Evolutionary conservation across 2,329 filamentous ascomycete genomes (phyloP).

Genomic region (Proliferodiscus dingleyae): DNA sequence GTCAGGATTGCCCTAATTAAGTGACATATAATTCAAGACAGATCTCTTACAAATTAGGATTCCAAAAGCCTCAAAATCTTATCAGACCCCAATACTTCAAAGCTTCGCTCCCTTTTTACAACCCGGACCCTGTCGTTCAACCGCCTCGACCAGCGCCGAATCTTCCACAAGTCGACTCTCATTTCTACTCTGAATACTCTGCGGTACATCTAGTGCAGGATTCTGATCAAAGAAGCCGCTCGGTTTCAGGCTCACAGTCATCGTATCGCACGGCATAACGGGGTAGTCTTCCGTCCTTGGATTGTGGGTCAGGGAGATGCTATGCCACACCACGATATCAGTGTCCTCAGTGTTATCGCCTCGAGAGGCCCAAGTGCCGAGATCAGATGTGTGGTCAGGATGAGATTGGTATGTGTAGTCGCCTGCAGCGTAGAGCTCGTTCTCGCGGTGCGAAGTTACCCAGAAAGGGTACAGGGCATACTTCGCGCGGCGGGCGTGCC

Average conservation of each 20-base stretch:
- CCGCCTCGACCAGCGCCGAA: conserved; percentile 5
- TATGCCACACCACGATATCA: conserved; percentile 87
- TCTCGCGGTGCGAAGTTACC: conserved; percentile 73
- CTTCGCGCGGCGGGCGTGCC: conserved; percentile 83
- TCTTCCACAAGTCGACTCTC: conserved; percentile 16
- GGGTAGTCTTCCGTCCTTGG: conserved; percentile 85
- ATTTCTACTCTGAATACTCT: conserved; percentile 21
- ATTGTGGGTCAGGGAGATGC: conserved; percentile 83
- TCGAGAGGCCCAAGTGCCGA: conserved; percentile 71
- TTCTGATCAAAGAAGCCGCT: conserved; percentile 48
- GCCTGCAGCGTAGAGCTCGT: conserved; percentile 32
- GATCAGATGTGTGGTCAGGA: conserved; percentile 47
- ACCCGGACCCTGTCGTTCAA: conserved; percentile 5
- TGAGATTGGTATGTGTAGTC: conserved; percentile 33
- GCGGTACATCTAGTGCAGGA: conserved; percentile 42
- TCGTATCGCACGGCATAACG: conserved; percentile 76
- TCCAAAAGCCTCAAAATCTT: no score
- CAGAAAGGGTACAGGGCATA: conserved; percentile 84
- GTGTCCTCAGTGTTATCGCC: conserved; percentile 86
- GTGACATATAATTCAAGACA: no score
- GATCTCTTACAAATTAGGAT: no score
- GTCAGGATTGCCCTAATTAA: no score
- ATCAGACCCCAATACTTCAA: no score
- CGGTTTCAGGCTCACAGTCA: conserved; percentile 59
- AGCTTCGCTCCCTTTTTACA: conserved; percentile 8